Conservation (phyloP, 2,329 filamentous ascomycete genomes). For the Mariannaea sp. region DNA sequence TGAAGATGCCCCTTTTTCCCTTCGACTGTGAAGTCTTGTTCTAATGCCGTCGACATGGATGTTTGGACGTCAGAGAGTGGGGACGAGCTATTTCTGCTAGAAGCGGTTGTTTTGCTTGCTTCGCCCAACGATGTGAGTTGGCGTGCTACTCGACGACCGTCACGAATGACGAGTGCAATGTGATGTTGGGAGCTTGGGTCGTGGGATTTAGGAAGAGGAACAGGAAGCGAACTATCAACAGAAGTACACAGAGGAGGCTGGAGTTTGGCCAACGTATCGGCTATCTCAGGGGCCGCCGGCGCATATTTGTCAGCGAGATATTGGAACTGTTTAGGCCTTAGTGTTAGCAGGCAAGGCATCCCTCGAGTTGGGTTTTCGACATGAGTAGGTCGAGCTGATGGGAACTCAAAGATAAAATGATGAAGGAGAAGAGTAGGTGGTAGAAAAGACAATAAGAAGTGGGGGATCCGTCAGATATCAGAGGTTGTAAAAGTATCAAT, state of each 20-base stretch:
- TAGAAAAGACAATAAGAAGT: constrained; percentile 16
- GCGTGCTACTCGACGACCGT: constrained; percentile 64
- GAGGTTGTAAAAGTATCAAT: constrained; percentile 60
- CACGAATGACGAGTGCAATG: constrained; percentile 66
- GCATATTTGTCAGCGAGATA: constrained; percentile 71
- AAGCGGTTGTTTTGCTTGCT: constrained; percentile 56
- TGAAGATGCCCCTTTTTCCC: constrained; percentile 79
- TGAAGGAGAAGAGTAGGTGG: not conserved
- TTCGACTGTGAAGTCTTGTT: constrained; percentile 88
- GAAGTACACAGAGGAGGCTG: constrained; percentile 63
- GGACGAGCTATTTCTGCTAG: constrained; percentile 54
- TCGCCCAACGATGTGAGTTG: constrained; percentile 55
- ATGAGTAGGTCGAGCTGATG: not conserved
- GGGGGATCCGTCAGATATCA: constrained; percentile 41
- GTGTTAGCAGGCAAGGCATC: constrained; percentile 32
- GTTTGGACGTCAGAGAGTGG: constrained; percentile 54
- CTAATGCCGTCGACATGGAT: constrained; percentile 69
- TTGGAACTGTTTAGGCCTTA: constrained; percentile 57
- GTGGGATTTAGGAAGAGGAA: constrained; percentile 59
- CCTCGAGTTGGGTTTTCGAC: not conserved
- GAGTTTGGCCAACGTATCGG: constrained; percentile 68
- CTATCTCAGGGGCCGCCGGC: constrained; percentile 66
- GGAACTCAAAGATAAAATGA: not conserved
- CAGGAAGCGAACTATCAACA: constrained; percentile 54
- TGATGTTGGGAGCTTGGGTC: constrained; percentile 52